phyloP scores from a whole-genome alignment of 192 early-diverging fungal genomes.

The Lunasporangiospora selenospora region DNA sequence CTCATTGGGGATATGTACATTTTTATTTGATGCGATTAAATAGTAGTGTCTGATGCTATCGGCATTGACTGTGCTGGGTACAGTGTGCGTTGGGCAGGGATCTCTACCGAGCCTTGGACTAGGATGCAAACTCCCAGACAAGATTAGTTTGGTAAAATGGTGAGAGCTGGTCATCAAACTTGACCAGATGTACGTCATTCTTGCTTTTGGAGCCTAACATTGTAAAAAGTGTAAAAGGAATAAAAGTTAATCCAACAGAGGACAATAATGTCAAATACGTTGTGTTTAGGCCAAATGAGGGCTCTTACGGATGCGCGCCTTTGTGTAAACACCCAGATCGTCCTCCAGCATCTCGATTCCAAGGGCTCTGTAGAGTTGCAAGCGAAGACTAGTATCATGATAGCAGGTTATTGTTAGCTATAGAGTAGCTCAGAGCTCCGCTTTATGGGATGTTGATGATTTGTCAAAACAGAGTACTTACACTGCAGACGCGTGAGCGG shows the following conservation, averaged over 20 bases:
- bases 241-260: not conserved
- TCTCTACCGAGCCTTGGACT: too few relatives aligned
- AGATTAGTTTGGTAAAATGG: constrained; percentile 39
- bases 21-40: too few relatives aligned
- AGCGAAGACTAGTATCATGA: constrained; percentile 29
- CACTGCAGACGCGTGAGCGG: constrained; percentile 35
- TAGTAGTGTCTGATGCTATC: too few relatives aligned
- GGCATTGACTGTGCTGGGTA: too few relatives aligned
- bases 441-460: too few relatives aligned
- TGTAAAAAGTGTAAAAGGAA: not conserved
- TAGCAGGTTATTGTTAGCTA: not conserved
- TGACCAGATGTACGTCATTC: constrained; percentile 36
- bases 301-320: constrained; percentile 45
- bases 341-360: constrained; percentile 51
- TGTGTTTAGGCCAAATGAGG: not conserved
- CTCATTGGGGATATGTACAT: too few relatives aligned
- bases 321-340: constrained; percentile 32
- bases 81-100: too few relatives aligned
- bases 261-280: not conserved
- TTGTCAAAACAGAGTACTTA: constrained; percentile 4
- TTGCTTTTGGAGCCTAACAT: constrained; percentile 13
- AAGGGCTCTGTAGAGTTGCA: constrained; percentile 47
- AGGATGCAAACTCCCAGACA: constrained; percentile 48
- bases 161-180: constrained; percentile 34
- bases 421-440: too few relatives aligned